A percentile compares a stretch with the other conserved stretches of the same genome.
Conservation (phyloP, 768 basidiomycete genomes). For the Calvatia gigantea region DNA sequence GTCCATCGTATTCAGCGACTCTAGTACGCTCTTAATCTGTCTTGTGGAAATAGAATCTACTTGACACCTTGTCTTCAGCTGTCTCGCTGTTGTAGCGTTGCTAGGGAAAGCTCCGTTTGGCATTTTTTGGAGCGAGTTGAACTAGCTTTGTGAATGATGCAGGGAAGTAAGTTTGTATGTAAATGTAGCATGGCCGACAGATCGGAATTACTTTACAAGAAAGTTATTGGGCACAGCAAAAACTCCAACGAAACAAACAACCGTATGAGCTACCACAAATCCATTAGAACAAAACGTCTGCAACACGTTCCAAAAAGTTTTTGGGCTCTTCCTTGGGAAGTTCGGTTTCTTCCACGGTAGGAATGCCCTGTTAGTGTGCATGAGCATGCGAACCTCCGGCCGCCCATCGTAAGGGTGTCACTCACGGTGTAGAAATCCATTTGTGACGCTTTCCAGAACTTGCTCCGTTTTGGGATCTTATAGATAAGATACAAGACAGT, state of each 20-base stretch:
- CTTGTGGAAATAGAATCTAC: too few species aligned
- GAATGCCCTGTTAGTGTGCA: conserved; percentile 49
- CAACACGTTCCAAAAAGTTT: conserved; percentile 49
- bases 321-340: conserved; percentile 44
- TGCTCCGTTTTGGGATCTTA: conserved; percentile 37
- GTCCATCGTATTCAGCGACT: too few species aligned
- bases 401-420: neutral
- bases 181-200: too few species aligned
- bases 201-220: conserved; percentile 3
- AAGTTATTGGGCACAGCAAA: neutral
- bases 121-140: too few species aligned
- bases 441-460: conserved; percentile 52
- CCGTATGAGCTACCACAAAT: neutral
- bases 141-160: too few species aligned
- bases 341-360: conserved; percentile 68
- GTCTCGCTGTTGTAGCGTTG: too few species aligned
- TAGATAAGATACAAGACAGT: conserved; percentile 39
- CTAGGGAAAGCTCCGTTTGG: too few species aligned
- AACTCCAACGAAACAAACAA: neutral
- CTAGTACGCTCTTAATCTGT: too few species aligned
- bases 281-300: conserved; percentile 46
- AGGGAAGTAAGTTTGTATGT: too few species aligned
- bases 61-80: too few species aligned
- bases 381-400: neutral
- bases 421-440: conserved; percentile 72